Evolutionary conservation across 2,329 filamentous ascomycete species (phyloP).

Genomic region (Aspergillus amoenus): DNA sequence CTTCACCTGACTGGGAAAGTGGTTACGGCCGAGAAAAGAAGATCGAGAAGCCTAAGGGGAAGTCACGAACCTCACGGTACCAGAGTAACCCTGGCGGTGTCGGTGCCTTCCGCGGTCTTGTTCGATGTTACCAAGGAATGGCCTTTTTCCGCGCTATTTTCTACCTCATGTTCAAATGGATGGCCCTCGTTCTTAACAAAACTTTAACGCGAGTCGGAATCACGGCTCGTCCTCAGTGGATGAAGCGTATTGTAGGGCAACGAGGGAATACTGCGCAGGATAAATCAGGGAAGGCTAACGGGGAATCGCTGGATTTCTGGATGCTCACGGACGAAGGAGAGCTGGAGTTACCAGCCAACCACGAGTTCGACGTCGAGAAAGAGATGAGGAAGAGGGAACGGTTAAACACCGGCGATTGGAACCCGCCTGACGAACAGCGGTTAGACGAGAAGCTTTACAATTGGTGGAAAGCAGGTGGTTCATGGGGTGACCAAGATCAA

Average conservation of each 20-base stretch:
- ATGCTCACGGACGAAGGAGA: constrained; percentile 54
- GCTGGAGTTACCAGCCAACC: constrained; percentile 57
- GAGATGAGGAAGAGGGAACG: constrained; percentile 68
- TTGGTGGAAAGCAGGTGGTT: constrained; percentile 81
- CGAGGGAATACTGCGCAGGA: constrained; percentile 19
- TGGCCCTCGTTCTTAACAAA: constrained; percentile 55
- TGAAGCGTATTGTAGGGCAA: constrained; percentile 43
- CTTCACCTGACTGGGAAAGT: constrained; percentile 41
- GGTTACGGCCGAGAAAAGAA: constrained; percentile 49
- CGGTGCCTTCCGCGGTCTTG: constrained; percentile 74
- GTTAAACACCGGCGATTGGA: constrained; percentile 41
- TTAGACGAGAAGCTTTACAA: constrained; percentile 74
- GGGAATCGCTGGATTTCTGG: constrained; percentile 52
- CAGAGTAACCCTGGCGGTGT: constrained; percentile 59
- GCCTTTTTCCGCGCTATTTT: constrained; percentile 74
- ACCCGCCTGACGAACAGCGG: constrained; percentile 58
- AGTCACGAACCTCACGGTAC: constrained; percentile 36
- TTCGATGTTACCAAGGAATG: constrained; percentile 72
- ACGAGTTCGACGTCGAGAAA: constrained; percentile 75
- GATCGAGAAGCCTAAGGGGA: constrained; percentile 39
- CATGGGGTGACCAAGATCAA: constrained; percentile 78
- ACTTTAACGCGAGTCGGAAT: constrained; percentile 62
- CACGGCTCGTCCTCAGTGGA: constrained; percentile 62
- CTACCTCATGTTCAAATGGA: constrained; percentile 60
- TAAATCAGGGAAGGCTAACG: constrained; percentile 12